Evolutionary conservation across 1,284 basidiomycete genomes (phyloP), one percentile per base, ranked within the genome.

Genomic region (Ganoderma lingzhi): DNA sequence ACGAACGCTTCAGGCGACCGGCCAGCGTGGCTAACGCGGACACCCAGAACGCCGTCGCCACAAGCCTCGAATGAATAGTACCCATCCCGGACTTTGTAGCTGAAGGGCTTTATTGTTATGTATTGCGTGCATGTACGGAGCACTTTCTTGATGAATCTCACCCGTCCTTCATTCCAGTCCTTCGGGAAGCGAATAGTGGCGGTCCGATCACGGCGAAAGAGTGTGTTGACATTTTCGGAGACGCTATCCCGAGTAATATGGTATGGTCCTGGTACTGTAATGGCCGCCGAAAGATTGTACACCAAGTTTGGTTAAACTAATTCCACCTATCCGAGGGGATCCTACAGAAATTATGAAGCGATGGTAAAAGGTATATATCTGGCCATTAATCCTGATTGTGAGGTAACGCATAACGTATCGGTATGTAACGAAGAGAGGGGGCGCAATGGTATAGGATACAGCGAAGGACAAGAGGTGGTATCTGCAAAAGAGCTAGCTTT

Each of bases 401-500:
- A 60, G 72, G 68, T 71, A 66, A 67, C 68, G 72, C 72, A 61
- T 73, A 73, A 68, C 59, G 66, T 71, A 73, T 35, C 9, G 28
- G 37, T 56, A 51, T n/a, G 69, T 60, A 30, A n/a, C 32, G 30
- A 63, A 51, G 44, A 41, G 28, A 32, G 51, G 42, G 62, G 30
- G 64, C 68, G 66, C 62, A 70, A 73, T 62, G 68, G 63, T 71
- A 69, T 70, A 66, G 68, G 66, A 71, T 71, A 71, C 70, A 71
- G 68, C 55, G 68, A 70, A 74, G 17, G 69, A 53, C 51, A 48
- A 71, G 32, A 30, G 23, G 62, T 72, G 76, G 76, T 77, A 77
- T 78, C 78, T 78, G 76, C 71, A 73, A 66, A 72, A 67, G 69
- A 76, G 76, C n/a, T 35, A 35, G 39, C 12, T 12, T 39, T 28